These are phyloP conservation scores for Sanghuangporus sanghuang DNA, from an alignment of 1,284 basidiomycete species.

Conservation along the genomic window DNA sequence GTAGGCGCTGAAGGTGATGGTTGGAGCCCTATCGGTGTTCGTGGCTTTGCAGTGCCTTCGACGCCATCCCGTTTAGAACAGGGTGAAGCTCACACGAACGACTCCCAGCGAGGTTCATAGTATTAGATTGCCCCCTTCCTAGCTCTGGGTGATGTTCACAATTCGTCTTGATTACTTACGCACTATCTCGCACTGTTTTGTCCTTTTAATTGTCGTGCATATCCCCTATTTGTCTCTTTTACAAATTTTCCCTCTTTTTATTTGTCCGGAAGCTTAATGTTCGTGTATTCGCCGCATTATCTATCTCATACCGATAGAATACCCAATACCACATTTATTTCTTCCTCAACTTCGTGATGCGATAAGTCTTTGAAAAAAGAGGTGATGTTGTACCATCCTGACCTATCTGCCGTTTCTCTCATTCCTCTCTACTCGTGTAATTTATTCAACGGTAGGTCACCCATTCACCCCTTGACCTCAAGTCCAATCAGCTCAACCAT, in stretches of 20 bases:
- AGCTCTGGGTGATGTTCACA: not conserved
- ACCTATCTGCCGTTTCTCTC: not conserved
- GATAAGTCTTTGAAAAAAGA: not conserved
- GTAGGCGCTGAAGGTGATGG: constrained; percentile 67
- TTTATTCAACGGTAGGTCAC: not conserved
- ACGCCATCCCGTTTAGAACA: constrained; percentile 21
- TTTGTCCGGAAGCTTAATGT: not conserved
- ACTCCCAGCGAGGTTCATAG: not conserved
- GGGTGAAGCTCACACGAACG: not conserved
- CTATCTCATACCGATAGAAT: constrained; percentile 1
- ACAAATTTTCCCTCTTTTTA: not conserved
- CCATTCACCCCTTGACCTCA: not conserved
- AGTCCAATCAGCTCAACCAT: too few species aligned
- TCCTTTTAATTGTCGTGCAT: not conserved
- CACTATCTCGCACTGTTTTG: not conserved
- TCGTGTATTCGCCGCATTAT: not conserved
- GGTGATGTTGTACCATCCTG: not conserved
- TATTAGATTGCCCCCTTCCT: not conserved
- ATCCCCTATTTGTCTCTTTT: not conserved
- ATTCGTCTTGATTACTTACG: not conserved
- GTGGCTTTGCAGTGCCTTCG: constrained; percentile 41
- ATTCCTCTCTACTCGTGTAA: not conserved
- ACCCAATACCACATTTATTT: constrained; percentile 3
- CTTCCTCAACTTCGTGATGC: not conserved
- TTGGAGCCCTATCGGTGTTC: constrained; percentile 63